Conservation (phyloP, 1,284 basidiomycete genomes). For the Ganoderma boninense region DNA sequence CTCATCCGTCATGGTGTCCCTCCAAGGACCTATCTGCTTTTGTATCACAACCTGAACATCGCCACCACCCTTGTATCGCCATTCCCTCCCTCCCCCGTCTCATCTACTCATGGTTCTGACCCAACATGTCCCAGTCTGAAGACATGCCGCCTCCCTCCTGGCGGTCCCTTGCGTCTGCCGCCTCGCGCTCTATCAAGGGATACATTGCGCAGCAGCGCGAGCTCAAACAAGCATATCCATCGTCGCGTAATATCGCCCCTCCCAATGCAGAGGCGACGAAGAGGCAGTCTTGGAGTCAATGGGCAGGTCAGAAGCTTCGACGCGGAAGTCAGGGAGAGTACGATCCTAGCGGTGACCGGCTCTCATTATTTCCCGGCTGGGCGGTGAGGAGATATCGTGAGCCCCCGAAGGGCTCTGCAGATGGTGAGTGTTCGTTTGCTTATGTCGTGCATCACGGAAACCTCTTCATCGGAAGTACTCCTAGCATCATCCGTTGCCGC, state of each 20-base stretch:
- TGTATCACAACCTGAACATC: slow-evolving; percentile 7
- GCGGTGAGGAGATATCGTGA: slow-evolving; percentile 46
- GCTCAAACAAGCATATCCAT: slow-evolving; percentile 36
- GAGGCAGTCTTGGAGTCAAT: slow-evolving; percentile 52
- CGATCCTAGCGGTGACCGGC: slow-evolving; percentile 39
- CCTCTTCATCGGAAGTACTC: not conserved
- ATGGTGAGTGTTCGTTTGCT: slow-evolving; percentile 28
- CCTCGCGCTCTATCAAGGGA: slow-evolving; percentile 50
- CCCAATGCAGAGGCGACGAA: slow-evolving; percentile 28
- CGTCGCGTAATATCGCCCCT: slow-evolving; percentile 26
- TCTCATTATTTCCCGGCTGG: slow-evolving; percentile 53
- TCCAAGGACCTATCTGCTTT: not conserved
- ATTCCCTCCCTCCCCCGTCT: slow-evolving; percentile 7
- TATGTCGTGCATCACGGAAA: not conserved
- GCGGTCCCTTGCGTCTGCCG: slow-evolving; percentile 44
- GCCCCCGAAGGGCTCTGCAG: slow-evolving; percentile 14
- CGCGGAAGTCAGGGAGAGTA: slow-evolving; percentile 34
- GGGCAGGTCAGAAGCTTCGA: slow-evolving; percentile 57
- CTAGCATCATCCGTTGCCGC: not conserved
- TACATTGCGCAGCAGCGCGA: slow-evolving; percentile 51
- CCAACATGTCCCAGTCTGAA: slow-evolving; percentile 39
- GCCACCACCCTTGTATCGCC: slow-evolving; percentile 7
- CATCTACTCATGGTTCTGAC: slow-evolving; percentile 23
- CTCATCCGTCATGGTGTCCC: not conserved
- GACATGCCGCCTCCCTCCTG: slow-evolving; percentile 44